A percentile compares a stretch with the other conserved stretches of the same genome.
These are phyloP conservation scores for Zygosaccharomyces sapae DNA, from an alignment of 1,139 yeast genomes.

Conservation along the genomic window DNA sequence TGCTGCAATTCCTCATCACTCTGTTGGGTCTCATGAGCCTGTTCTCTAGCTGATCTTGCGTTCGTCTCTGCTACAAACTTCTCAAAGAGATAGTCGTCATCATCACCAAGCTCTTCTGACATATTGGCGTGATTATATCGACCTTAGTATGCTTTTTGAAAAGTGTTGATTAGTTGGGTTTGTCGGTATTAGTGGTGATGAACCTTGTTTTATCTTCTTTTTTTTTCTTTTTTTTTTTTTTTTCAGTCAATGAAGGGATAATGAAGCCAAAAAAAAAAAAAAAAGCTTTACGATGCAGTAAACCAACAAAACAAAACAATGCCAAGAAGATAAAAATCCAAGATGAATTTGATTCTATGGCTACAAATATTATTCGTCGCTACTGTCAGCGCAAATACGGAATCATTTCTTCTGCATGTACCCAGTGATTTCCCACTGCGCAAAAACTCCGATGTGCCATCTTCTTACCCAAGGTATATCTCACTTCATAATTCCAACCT, in stretches of 20 bases:
- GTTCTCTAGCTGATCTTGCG: conserved; percentile 10
- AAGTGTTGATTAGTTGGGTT: neutral
- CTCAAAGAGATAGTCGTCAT: conserved; percentile 21
- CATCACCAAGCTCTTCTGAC: conserved; percentile 7
- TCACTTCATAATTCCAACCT: conserved; percentile 13
- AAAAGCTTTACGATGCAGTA: neutral
- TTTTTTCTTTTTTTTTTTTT: neutral
- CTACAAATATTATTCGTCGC: conserved; percentile 1
- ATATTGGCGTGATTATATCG: neutral
- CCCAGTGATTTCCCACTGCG: conserved; percentile 17
- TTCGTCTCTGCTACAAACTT: conserved; percentile 16
- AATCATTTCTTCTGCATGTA: conserved; percentile 19
- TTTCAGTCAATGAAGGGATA: neutral
- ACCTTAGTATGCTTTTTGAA: neutral
- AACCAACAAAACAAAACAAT: neutral
- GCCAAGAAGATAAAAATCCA: neutral
- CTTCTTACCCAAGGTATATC: conserved; percentile 7
- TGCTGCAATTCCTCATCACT: conserved; percentile 16
- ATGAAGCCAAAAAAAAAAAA: neutral
- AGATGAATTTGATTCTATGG: neutral
- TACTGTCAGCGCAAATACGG: conserved; percentile 22
- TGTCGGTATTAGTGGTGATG: neutral
- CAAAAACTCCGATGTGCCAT: neutral
- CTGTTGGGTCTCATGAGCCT: conserved; percentile 12
- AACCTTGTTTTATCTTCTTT: neutral